Evolutionary conservation across 2,329 filamentous ascomycete genomes (phyloP).

Genomic region (Neofusicoccum sp.): DNA sequence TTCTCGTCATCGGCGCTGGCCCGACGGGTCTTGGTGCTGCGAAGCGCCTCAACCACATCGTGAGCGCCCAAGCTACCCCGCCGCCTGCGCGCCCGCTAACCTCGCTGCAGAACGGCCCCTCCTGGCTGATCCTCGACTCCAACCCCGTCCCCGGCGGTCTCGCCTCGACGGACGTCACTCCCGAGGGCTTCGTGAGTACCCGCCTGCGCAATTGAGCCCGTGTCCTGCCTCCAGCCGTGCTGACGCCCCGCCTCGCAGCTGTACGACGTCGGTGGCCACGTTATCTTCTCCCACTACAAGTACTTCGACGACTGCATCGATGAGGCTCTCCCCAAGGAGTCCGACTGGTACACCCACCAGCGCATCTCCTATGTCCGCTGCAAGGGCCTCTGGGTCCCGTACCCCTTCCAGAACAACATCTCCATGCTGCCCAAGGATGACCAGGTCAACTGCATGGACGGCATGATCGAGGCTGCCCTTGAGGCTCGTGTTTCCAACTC

Average conservation of each 20-base stretch:
- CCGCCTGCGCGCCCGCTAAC: slow-evolving; percentile 28
- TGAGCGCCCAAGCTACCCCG: slow-evolving; percentile 51
- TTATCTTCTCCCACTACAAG: slow-evolving; percentile 99
- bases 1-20: slow-evolving; percentile 96
- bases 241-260: slow-evolving; percentile 55
- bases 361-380: slow-evolving; percentile 98
- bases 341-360: slow-evolving; percentile 97
- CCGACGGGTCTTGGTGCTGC: slow-evolving; percentile 97
- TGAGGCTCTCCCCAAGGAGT: slow-evolving; percentile 89
- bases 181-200: slow-evolving; percentile 90
- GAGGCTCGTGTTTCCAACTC: slow-evolving; percentile 83
- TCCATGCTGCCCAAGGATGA: slow-evolving; percentile 97
- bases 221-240: slow-evolving; percentile 15
- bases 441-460: slow-evolving; percentile 91
- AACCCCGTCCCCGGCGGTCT: slow-evolving; percentile 93
- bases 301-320: slow-evolving; percentile 99
- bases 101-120: slow-evolving; percentile 73
- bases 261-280: slow-evolving; percentile 97
- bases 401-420: slow-evolving; percentile 99
- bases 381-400: slow-evolving; percentile 95
- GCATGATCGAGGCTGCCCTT: slow-evolving; percentile 91
- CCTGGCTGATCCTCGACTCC: slow-evolving; percentile 94
- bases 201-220: slow-evolving; percentile 19
- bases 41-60: slow-evolving; percentile 95
- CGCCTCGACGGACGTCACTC: slow-evolving; percentile 90